These are phyloP conservation scores for Leccinum ochraceum DNA, from an alignment of 768 basidiomycete species.

Conservation along the genomic window DNA sequence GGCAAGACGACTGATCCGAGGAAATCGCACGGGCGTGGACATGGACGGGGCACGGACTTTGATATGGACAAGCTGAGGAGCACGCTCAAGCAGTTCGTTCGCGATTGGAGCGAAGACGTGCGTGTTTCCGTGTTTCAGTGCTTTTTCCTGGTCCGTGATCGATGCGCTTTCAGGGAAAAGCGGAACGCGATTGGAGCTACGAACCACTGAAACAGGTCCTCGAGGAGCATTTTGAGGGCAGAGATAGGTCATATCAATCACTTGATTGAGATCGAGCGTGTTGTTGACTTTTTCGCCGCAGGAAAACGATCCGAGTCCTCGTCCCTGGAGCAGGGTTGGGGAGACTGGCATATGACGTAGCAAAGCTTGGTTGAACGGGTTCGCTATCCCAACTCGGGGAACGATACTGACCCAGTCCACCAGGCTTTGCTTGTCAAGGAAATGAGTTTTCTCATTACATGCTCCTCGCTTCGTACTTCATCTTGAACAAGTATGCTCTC, in stretches of 20 bases:
- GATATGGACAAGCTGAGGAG: conserved; percentile 92
- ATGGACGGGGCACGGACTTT: conserved; percentile 47
- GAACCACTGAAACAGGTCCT: conserved; percentile 80
- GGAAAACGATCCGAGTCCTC: conserved; percentile 67
- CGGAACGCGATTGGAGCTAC: conserved; percentile 80
- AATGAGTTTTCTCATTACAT: conserved; percentile 97
- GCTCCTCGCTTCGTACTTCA: conserved; percentile 86
- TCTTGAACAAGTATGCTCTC: conserved; percentile 73
- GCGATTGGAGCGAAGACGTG: conserved; percentile 91
- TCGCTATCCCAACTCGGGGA: background rate
- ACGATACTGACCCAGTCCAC: background rate
- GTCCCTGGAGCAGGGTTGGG: conserved; percentile 92
- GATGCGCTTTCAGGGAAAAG: conserved; percentile 52
- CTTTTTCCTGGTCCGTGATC: background rate
- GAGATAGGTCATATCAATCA: conserved; percentile 44
- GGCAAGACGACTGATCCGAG: conserved; percentile 13
- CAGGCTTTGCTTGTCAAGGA: conserved; percentile 89
- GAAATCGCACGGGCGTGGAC: background rate
- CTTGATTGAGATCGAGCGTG: background rate
- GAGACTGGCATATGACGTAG: conserved; percentile 85
- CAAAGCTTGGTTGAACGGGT: conserved; percentile 61
- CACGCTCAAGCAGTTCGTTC: conserved; percentile 88
- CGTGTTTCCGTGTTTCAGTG: conserved; percentile 8
- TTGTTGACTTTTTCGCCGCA: conserved; percentile 19
- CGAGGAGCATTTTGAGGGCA: conserved; percentile 53